phyloP scores from a whole-genome alignment of 163 green algal species.

The Scenedesmus sp. region DNA sequence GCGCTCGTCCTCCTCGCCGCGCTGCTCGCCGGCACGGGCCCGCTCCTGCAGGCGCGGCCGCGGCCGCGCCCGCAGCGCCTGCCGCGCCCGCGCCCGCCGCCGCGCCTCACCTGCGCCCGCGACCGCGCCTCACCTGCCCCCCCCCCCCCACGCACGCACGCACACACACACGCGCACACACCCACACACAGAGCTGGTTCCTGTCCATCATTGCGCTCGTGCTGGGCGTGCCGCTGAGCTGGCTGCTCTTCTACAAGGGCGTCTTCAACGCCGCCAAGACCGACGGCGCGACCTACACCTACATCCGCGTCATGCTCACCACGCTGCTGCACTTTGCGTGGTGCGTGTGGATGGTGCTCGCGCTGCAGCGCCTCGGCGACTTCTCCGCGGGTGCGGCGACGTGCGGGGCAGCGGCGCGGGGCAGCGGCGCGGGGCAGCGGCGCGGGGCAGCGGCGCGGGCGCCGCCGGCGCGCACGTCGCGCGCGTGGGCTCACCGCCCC shows the following conservation, averaged over 20 bases:
- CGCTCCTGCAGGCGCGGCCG: background rate
- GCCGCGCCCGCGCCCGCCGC: too few relatives aligned
- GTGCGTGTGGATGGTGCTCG: constrained; percentile 39
- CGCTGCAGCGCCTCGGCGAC: background rate
- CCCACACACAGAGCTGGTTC: constrained; percentile 29
- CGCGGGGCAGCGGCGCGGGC: background rate
- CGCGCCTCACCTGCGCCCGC: too few relatives aligned
- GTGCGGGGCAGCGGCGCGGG: background rate
- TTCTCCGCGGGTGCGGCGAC: constrained; percentile 33
- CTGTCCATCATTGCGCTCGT: constrained; percentile 25
- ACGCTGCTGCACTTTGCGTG: constrained; percentile 43
- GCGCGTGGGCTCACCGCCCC: too few relatives aligned
- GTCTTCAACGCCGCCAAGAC: constrained; percentile 31
- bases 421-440: background rate
- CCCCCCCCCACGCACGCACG: too few relatives aligned
- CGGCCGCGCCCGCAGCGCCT: too few relatives aligned
- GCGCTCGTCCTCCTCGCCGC: constrained; percentile 41
- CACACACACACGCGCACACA: background rate
- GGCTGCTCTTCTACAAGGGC: constrained; percentile 45
- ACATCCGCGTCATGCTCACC: constrained; percentile 34
- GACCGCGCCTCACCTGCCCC: background rate
- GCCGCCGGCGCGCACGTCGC: background rate
- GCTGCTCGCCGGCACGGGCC: constrained; percentile 17
- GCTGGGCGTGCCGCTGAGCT: constrained; percentile 39
- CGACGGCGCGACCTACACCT: constrained; percentile 42